Evolutionary conservation across 2,329 filamentous ascomycete genomes (phyloP), one percentile per base, ranked within the genome.

Genomic region (Exutisphaerella laricina): DNA sequence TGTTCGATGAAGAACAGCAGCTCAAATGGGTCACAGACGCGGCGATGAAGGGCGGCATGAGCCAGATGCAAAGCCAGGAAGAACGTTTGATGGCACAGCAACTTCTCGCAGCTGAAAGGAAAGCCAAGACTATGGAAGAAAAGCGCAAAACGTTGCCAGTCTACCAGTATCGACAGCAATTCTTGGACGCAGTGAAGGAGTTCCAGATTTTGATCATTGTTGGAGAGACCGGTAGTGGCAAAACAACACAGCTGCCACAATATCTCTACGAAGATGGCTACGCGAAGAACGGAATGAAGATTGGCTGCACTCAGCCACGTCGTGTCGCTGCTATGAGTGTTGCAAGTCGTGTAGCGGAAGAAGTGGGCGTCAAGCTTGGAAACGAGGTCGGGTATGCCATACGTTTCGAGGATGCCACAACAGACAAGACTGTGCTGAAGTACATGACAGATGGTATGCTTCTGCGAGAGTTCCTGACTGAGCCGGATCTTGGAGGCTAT

Each of bases 371-470:
- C 46, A 89, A 90, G 62, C 70, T 97, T 8, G 92, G 92, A 1
- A 85, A 87, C 49, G 88, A 96, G 60, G 90, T 97, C 18, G 92
- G 92, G 12, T 98, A 96, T 63, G 83, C 84, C 0, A 94, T 98
- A 55, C 85, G 92, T 48, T 98, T 97, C 57, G 92, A 98, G 62
- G 87, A 96, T 65, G 82, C 82, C 50, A 94, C 88, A 0, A 87
- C 80, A 61, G 88, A 94, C 58, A 94, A 94, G 68, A 97, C 92
- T 0, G 73, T 90, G 5, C 69, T 98, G 41, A 94, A 95, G 65
- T 97, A 95, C 66, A 90, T 94, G 85, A 98, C 92, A 0, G 92
- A 98, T 59, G 92, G 92, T 61, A 94, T 97, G 84, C 71, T 97
- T 28, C 71, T 97, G 21, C 77, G 88, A 60, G 88, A 95, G 61